Percentiles rank a stretch among this genome's conserved stretches.
Conservation (phyloP, 2,329 filamentous ascomycete genomes). For the Coleophoma cylindrospora region DNA sequence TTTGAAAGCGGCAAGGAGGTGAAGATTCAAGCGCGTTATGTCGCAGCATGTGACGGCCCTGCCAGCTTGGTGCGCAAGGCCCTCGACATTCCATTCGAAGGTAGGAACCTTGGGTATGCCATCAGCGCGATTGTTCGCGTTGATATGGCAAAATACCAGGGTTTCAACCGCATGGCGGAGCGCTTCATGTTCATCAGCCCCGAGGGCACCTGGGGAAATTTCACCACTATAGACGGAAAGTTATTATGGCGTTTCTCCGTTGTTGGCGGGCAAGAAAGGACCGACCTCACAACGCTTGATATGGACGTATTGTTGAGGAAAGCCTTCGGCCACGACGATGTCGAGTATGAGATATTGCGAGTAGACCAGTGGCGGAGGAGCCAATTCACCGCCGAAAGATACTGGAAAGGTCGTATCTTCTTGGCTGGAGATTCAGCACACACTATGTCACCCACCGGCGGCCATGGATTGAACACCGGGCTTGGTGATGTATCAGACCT, state of each 20-base stretch:
- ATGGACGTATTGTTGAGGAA: not conserved
- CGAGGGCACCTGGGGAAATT: not conserved
- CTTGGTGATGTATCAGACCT: constrained; percentile 26
- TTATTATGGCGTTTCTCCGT: not conserved
- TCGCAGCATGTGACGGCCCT: constrained; percentile 31
- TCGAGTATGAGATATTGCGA: not conserved
- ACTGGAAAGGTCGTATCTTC: constrained; percentile 9
- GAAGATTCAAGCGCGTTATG: constrained; percentile 24
- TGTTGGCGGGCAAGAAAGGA: not conserved
- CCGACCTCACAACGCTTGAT: not conserved
- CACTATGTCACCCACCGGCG: constrained; percentile 25
- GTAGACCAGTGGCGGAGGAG: not conserved
- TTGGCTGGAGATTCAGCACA: constrained; percentile 29
- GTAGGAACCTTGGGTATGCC: constrained; percentile 32
- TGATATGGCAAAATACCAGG: not conserved
- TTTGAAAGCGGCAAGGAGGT: constrained; percentile 16
- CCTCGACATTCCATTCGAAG: constrained; percentile 29
- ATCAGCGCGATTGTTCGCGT: not conserved
- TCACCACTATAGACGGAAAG: not conserved
- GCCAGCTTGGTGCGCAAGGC: constrained; percentile 18
- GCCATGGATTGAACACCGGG: constrained; percentile 29
- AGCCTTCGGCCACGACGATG: not conserved
- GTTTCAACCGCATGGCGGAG: not conserved
- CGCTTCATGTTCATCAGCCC: not conserved
- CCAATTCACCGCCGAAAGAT: not conserved